A percentile compares a stretch with the other conserved stretches of the same genome.
phyloP scores from a whole-genome alignment of 2,329 filamentous ascomycete genomes.

The Apiospora saccharicola region DNA sequence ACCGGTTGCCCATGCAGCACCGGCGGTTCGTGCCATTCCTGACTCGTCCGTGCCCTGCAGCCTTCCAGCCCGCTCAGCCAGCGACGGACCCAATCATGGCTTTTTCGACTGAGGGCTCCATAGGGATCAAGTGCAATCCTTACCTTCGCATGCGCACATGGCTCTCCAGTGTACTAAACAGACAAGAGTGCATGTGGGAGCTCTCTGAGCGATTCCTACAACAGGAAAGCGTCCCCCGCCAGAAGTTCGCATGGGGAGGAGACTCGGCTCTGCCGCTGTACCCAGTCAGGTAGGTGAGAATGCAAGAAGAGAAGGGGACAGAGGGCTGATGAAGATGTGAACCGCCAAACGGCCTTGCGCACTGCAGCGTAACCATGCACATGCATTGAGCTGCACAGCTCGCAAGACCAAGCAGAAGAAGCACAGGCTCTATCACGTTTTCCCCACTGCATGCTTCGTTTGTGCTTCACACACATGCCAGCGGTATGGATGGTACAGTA shows the following conservation, averaged over 20 bases:
- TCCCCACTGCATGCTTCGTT: neutral
- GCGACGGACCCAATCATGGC: neutral
- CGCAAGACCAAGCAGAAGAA: conserved; percentile 5
- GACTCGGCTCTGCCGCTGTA: neutral
- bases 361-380: conserved; percentile 11
- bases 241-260: neutral
- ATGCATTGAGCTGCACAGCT: conserved; percentile 7
- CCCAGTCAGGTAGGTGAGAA: neutral
- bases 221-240: neutral
- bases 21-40: conserved; percentile 22
- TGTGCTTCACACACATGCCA: conserved; percentile 4
- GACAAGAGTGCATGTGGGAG: neutral
- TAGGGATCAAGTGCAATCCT: neutral
- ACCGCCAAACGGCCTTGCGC: conserved; percentile 15
- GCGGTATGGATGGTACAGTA: neutral
- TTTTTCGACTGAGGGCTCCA: neutral
- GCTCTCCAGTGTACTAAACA: neutral
- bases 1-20: conserved; percentile 23
- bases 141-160: conserved; percentile 16
- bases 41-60: conserved; percentile 24
- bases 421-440: neutral
- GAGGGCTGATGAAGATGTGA: conserved; percentile 14
- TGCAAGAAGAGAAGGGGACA: neutral
- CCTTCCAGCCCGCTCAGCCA: conserved; percentile 15
- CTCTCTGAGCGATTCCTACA: neutral